Evolutionary conservation across 2,329 filamentous ascomycete genomes (phyloP).

Genomic region (Alternaria arborescens): DNA sequence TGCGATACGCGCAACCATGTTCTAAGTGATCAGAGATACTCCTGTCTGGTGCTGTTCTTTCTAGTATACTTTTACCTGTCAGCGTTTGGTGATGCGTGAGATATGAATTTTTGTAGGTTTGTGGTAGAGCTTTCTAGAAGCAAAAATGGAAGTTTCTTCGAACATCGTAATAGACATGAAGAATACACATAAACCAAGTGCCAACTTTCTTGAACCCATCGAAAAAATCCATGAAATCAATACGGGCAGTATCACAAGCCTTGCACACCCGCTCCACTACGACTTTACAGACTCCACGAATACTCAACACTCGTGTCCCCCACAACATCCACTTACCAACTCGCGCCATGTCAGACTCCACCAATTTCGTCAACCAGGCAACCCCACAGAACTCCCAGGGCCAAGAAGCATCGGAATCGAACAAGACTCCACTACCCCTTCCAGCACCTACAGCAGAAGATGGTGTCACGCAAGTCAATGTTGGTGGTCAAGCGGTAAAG

Average conservation of each 20-base stretch:
- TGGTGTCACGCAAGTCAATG: conserved; percentile 33
- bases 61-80: background rate
- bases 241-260: background rate
- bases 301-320: background rate
- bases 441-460: conserved; percentile 6
- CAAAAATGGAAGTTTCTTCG: background rate
- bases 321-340: background rate
- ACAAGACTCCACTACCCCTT: conserved; percentile 12
- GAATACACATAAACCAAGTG: background rate
- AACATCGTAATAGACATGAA: background rate
- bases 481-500: conserved; percentile 55
- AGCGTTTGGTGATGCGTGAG: background rate
- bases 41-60: background rate
- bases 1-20: background rate
- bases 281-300: background rate
- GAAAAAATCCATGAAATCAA: background rate
- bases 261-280: background rate
- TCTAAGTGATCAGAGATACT: background rate
- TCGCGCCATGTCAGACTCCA: conserved; percentile 4
- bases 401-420: background rate
- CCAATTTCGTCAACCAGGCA: background rate
- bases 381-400: conserved; percentile 1
- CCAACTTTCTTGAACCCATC: background rate
- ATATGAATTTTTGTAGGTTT: background rate
- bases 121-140: conserved; percentile 6